Conservation (phyloP, 2,329 filamentous ascomycete genomes). For the Penicillium psychrosexuale region DNA sequence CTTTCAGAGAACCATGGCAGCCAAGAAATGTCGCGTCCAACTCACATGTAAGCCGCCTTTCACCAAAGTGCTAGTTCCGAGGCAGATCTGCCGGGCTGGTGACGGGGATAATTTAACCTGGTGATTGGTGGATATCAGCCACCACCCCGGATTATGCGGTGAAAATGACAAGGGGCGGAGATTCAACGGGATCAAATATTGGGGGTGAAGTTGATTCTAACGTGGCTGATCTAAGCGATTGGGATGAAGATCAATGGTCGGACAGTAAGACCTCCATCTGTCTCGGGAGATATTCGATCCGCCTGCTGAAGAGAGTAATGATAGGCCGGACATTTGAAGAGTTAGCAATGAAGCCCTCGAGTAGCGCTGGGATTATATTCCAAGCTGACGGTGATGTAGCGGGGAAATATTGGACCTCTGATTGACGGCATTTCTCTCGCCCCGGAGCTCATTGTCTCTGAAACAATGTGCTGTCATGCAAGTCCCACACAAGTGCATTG, state of each 20-base stretch:
- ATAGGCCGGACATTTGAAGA: background rate
- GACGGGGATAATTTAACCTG: background rate
- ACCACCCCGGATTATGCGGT: background rate
- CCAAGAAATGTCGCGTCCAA: background rate
- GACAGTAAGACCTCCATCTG: background rate
- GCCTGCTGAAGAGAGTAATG: background rate
- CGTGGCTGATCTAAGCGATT: background rate
- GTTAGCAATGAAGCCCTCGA: background rate
- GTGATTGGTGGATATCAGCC: slow-evolving; percentile 12
- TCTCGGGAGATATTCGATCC: slow-evolving; percentile 2
- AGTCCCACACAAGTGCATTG: background rate
- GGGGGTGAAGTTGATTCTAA: background rate
- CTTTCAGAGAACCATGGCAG: background rate
- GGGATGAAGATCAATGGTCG: background rate
- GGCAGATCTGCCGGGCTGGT: background rate
- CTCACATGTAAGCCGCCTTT: slow-evolving; percentile 7
- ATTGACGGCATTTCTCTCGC: slow-evolving; percentile 1
- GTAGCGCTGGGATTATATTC: background rate
- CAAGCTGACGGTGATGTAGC: background rate
- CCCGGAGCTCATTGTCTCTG: background rate
- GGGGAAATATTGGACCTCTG: slow-evolving; percentile 5
- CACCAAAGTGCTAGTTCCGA: slow-evolving; percentile 2
- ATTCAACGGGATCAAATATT: slow-evolving; percentile 13
- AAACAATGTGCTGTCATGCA: background rate
- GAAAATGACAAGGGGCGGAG: slow-evolving; percentile 19